These are phyloP conservation scores for Annulohypoxylon stygium DNA, from an alignment of 495 filamentous ascomycete genomes.

Conservation along the genomic window DNA sequence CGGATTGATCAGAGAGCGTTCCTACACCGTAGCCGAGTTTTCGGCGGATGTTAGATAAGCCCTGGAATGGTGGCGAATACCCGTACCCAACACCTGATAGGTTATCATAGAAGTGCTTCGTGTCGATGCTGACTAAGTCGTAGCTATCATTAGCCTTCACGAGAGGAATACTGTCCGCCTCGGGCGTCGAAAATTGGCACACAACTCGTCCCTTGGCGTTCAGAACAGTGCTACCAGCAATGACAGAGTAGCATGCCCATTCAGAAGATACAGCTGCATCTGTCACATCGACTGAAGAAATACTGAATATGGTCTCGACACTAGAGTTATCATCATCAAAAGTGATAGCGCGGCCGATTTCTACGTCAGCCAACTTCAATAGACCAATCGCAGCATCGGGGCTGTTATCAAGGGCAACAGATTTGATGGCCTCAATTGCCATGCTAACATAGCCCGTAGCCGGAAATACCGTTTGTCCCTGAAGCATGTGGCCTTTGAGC, in stretches of 20 bases:
- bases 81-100: slow-evolving; percentile 1
- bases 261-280: slow-evolving; percentile 5
- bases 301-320: neutral
- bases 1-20: slow-evolving; percentile 2
- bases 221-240: slow-evolving; percentile 4
- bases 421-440: slow-evolving; percentile 5
- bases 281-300: slow-evolving; percentile 1
- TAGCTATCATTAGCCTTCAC: neutral
- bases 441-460: slow-evolving; percentile 5
- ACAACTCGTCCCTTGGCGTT: slow-evolving; percentile 6
- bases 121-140: neutral
- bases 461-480: neutral
- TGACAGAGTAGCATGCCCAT: slow-evolving; percentile 1
- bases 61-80: slow-evolving; percentile 4
- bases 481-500: slow-evolving; percentile 11
- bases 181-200: neutral
- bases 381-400: neutral
- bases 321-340: slow-evolving; percentile 11
- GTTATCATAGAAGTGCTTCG: slow-evolving; percentile 8
- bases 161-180: neutral
- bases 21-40: neutral
- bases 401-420: neutral
- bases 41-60: neutral
- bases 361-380: neutral
- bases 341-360: slow-evolving; percentile 4